phyloP scores from a whole-genome alignment of 1,139 yeast genomes.

The Candida albicans region DNA sequence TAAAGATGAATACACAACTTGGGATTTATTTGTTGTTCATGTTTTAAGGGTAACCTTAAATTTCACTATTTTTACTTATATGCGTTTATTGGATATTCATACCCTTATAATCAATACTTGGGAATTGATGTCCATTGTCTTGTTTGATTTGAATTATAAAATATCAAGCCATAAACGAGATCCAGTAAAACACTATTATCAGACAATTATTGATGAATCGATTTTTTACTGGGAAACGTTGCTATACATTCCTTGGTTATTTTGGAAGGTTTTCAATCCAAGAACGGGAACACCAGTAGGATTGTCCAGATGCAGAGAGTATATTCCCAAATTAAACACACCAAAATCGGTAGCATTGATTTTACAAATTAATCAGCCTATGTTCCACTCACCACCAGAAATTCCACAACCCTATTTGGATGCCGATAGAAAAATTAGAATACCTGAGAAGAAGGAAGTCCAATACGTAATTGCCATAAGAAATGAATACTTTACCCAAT shows the following conservation, averaged over 20 bases:
- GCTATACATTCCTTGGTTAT: slow-evolving; percentile 7
- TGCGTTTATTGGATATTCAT: slow-evolving; percentile 7
- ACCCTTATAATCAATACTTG: slow-evolving; percentile 4
- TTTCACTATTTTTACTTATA: slow-evolving; percentile 10
- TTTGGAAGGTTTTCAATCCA: slow-evolving; percentile 10
- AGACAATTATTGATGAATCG: slow-evolving; percentile 1
- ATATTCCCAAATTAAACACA: slow-evolving; percentile 16
- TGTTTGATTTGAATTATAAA: slow-evolving; percentile 12
- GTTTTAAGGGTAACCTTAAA: slow-evolving; percentile 18
- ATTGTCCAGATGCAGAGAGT: slow-evolving; percentile 12
- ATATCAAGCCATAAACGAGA: slow-evolving; percentile 1
- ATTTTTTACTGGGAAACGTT: slow-evolving; percentile 10
- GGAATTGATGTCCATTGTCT: slow-evolving; percentile 13
- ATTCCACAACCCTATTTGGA: slow-evolving; percentile 45
- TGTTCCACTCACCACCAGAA: slow-evolving; percentile 32
- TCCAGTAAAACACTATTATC: slow-evolving; percentile 4
- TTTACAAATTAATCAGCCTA: slow-evolving; percentile 15
- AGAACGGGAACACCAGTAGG: slow-evolving; percentile 15
- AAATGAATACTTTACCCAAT: slow-evolving; percentile 39
- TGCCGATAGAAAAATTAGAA: slow-evolving; percentile 34
- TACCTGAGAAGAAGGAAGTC: slow-evolving; percentile 36
- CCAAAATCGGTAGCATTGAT: slow-evolving; percentile 23
- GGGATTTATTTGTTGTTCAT: slow-evolving; percentile 22
- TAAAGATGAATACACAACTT: slow-evolving; percentile 18
- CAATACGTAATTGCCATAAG: slow-evolving; percentile 27